Conservation (phyloP, 805 yeast species). For the Yarrowia porcina region DNA sequence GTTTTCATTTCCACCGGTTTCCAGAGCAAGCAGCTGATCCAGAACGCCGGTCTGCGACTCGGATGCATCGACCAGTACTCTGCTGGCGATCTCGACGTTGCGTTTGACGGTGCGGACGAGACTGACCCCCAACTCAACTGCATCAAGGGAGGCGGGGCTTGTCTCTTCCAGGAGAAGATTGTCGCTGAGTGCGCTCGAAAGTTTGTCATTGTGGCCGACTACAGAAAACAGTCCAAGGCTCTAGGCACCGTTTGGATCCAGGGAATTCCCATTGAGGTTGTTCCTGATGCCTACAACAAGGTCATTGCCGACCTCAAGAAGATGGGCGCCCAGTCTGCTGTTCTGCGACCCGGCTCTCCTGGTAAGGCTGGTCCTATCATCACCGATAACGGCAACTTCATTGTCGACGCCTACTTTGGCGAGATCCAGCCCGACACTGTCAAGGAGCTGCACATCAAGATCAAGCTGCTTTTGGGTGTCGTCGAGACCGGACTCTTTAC, state of each 20-base stretch:
- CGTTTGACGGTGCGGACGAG: constrained; percentile 99
- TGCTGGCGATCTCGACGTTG: constrained; percentile 73
- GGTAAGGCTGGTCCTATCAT: constrained; percentile 97
- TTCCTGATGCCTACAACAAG: constrained; percentile 80
- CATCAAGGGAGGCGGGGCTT: constrained; percentile 99
- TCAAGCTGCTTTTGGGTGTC: constrained; percentile 82
- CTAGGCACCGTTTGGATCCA: constrained; percentile 81
- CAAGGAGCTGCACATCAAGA: constrained; percentile 53
- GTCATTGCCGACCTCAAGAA: constrained; percentile 59
- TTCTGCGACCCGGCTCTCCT: constrained; percentile 76
- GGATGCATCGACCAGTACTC: constrained; percentile 76
- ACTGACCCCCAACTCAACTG: constrained; percentile 76
- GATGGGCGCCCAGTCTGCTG: constrained; percentile 63
- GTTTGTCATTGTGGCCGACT: constrained; percentile 89
- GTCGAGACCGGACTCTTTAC: constrained; percentile 92
- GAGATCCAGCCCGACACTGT: constrained; percentile 51
- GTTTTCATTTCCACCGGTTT: constrained; percentile 95
- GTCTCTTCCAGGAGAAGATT: constrained; percentile 91
- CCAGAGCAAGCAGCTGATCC: constrained; percentile 83
- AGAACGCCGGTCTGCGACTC: constrained; percentile 71
- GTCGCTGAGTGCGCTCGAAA: constrained; percentile 76
- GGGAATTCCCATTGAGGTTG: constrained; percentile 95
- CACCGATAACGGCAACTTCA: constrained; percentile 91
- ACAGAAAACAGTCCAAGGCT: constrained; percentile 69
- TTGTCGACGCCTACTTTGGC: constrained; percentile 92